phyloP scores from a whole-genome alignment of 176 grass and related monocot species.

The Puya raimondii region DNA sequence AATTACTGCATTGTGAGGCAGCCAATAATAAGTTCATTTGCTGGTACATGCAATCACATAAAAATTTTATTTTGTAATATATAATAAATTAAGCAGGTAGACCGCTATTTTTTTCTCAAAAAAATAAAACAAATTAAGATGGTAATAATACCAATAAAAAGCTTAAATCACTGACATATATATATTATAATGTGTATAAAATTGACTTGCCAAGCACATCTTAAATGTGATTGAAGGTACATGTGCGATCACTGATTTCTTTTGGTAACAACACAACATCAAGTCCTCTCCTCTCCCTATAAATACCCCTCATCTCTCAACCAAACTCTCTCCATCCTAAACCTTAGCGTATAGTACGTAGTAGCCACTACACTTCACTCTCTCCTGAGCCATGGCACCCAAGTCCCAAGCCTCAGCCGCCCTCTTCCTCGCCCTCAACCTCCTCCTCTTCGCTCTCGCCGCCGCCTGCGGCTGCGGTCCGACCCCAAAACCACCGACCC shows the following conservation, averaged over 20 bases:
- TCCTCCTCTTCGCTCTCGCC: conserved; percentile 43
- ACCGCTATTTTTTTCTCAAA: too few species aligned
- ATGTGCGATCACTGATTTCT: background rate
- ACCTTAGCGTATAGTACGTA: conserved; percentile 6
- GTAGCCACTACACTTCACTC: background rate
- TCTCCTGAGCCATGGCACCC: conserved; percentile 36
- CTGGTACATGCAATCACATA: too few species aligned
- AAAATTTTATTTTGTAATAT: too few species aligned
- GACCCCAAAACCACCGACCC: conserved; percentile 17
- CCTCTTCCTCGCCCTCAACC: conserved; percentile 41
- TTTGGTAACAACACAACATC: background rate
- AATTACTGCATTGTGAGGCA: too few species aligned
- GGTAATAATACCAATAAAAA: too few species aligned
- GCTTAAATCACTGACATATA: too few species aligned
- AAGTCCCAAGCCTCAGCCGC: conserved; percentile 18
- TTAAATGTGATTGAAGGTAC: background rate
- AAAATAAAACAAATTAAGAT: too few species aligned
- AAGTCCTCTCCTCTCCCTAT: conserved; percentile 22
- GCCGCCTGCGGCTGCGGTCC: conserved; percentile 42
- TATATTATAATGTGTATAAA: too few species aligned
- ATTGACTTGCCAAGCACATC: too few species aligned
- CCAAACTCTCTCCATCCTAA: conserved; percentile 9
- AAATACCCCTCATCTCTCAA: conserved; percentile 25
- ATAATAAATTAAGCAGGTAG: too few species aligned
- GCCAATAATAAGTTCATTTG: too few species aligned